Conservation (phyloP, 257 asterid genomes). For the Salvia miltiorrhiza region DNA sequence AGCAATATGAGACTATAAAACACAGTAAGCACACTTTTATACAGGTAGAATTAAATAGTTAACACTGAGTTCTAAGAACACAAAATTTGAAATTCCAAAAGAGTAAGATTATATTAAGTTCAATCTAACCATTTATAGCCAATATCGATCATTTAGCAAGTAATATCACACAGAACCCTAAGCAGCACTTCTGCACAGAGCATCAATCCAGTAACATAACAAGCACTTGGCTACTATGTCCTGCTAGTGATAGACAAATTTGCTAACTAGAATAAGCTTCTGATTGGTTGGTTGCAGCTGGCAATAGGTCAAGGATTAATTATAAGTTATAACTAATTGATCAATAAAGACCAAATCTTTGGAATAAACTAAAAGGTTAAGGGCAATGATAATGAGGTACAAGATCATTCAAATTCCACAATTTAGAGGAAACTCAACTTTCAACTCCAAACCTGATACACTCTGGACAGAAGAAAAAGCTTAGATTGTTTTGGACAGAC, state of each 20-base stretch:
- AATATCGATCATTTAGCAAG: background rate
- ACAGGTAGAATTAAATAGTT: background rate
- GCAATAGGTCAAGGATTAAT: background rate
- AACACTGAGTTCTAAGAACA: background rate
- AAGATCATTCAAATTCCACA: background rate
- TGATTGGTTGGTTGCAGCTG: background rate
- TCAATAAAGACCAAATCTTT: background rate
- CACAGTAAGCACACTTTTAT: background rate
- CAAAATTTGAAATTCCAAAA: no score
- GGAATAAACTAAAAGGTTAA: background rate
- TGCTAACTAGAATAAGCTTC: constrained; percentile 4
- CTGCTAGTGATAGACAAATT: background rate
- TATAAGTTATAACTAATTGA: background rate
- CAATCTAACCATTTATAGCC: background rate
- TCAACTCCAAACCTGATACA: background rate
- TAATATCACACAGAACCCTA: background rate
- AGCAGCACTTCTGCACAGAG: background rate
- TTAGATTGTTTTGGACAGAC: background rate
- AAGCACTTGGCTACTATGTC: background rate
- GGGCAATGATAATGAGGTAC: background rate
- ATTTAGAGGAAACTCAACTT: background rate
- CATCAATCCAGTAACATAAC: background rate
- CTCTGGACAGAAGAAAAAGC: background rate
- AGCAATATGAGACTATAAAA: constrained; percentile 1
- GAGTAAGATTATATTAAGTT: background rate